Evolutionary conservation across 768 basidiomycete genomes (phyloP), one percentile per base, ranked within the genome.

Genomic region (Trametes cinnabarina): DNA sequence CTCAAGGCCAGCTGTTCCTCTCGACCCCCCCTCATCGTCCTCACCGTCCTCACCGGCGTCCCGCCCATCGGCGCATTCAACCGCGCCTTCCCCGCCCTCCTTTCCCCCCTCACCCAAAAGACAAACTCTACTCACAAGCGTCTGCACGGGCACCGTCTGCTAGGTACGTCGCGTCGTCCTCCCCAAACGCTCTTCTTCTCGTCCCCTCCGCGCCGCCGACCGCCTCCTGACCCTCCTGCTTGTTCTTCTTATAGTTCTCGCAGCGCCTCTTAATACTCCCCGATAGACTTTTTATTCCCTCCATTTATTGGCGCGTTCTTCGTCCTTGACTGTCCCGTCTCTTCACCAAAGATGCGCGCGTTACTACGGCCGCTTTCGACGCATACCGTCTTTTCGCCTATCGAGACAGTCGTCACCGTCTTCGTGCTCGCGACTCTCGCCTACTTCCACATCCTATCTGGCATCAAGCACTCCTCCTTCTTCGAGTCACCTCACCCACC

Each of bases 401-500:
- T 92, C 62, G 95, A 98, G 68, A 89, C 90, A 8, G 93, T 97
- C 62, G 94, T 97, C 55, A 84, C 86, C 71, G 89, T 92, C 77
- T 92, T 87, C 71, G 84, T 94, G 67, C 71, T 95, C 58, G 89
- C 90, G 20, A 98, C 97, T 0, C 82, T 98, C 50, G 90, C 92
- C 46, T 98, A 98, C 73, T 97, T 98, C 72, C 94, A 96, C 68
- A 81, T 97, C 64, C 82, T 99, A 59, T 84, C 84, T 55, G 90
- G 90, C 51, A 90, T 98, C 68, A 94, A 95, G 66, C 86, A 94
- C 66, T 92, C 90, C 0, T 80, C 90, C 22, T 88, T 94, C 73
- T 82, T 94, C 53, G 84, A 84, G 1, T 77, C 87, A 0, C 68
- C 78, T 15, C 61, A 79, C 4, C 77, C 80, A 0, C 70, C 79